Conservation (phyloP, 108 stramenopile genomes). For the Cyclotella baltica region DNA sequence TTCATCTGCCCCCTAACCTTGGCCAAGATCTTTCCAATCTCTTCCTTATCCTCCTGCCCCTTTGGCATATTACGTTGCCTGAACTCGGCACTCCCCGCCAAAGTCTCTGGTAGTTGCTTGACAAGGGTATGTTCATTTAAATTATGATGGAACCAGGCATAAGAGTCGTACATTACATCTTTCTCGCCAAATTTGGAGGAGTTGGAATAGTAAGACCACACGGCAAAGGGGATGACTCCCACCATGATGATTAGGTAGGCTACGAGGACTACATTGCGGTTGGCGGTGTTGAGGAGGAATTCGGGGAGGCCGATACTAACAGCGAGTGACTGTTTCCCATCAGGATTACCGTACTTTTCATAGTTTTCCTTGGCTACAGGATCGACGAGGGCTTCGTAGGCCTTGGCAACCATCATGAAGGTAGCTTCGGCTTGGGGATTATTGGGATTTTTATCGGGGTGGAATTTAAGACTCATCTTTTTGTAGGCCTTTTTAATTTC, state of each 20-base stretch:
- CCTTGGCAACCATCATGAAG: constrained; percentile 97
- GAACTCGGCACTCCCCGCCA: constrained; percentile 91
- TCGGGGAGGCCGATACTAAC: constrained; percentile 96
- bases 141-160: constrained; percentile 93
- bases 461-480: constrained; percentile 84
- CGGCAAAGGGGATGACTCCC: constrained; percentile 91
- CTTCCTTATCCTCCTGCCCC: constrained; percentile 63
- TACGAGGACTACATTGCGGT: constrained; percentile 93
- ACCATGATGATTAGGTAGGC: constrained; percentile 97
- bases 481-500: constrained; percentile 93
- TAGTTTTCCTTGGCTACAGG: constrained; percentile 89
- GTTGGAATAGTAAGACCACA: constrained; percentile 94
- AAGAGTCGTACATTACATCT: constrained; percentile 98
- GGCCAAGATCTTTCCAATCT: constrained; percentile 59
- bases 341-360: constrained; percentile 98
- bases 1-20: constrained; percentile 79
- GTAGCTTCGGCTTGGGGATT: constrained; percentile 90
- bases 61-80: constrained; percentile 84
- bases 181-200: constrained; percentile 97
- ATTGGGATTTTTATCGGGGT: constrained; percentile 95
- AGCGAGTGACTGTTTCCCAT: constrained; percentile 97
- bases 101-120: constrained; percentile 83
- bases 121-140: constrained; percentile 80
- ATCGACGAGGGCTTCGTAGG: constrained; percentile 95
- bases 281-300: constrained; percentile 89